These are phyloP conservation scores for Fusarium equiseti DNA, from an alignment of 2,329 filamentous ascomycete species.

Conservation along the genomic window DNA sequence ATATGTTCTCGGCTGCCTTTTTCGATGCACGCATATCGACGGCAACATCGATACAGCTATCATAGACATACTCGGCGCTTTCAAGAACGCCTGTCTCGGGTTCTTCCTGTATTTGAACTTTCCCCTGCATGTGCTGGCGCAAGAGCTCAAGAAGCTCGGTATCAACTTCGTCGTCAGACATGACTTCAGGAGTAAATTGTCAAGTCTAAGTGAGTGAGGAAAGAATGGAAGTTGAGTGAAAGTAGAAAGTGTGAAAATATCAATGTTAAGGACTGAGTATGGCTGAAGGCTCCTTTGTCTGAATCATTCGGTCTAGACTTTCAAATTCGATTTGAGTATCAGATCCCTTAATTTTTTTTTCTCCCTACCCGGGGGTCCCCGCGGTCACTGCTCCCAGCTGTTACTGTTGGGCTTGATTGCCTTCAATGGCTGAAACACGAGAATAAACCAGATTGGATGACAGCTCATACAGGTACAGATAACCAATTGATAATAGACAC, in stretches of 20 bases:
- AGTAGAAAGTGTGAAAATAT: constrained; percentile 7
- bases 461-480: background rate
- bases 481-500: constrained; percentile 3
- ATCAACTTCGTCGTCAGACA: constrained; percentile 94
- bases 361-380: constrained; percentile 7
- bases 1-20: constrained; percentile 82
- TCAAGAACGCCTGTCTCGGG: constrained; percentile 86
- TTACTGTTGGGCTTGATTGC: background rate
- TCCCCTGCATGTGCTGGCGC: constrained; percentile 79
- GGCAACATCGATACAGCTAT: constrained; percentile 93
- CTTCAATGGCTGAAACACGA: constrained; percentile 15
- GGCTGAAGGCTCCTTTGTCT: constrained; percentile 27
- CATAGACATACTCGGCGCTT: constrained; percentile 86
- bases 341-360: constrained; percentile 35
- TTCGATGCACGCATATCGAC: constrained; percentile 87
- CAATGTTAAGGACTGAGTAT: constrained; percentile 26
- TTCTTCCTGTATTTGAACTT: constrained; percentile 65
- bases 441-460: constrained; percentile 10
- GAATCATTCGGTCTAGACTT: constrained; percentile 38
- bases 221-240: background rate
- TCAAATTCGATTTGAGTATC: constrained; percentile 18
- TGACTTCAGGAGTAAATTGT: constrained; percentile 51
- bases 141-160: constrained; percentile 88
- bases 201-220: background rate
- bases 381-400: constrained; percentile 7